phyloP scores from a whole-genome alignment of 2,329 filamentous ascomycete genomes.

The Alternaria hordeiaustralica region DNA sequence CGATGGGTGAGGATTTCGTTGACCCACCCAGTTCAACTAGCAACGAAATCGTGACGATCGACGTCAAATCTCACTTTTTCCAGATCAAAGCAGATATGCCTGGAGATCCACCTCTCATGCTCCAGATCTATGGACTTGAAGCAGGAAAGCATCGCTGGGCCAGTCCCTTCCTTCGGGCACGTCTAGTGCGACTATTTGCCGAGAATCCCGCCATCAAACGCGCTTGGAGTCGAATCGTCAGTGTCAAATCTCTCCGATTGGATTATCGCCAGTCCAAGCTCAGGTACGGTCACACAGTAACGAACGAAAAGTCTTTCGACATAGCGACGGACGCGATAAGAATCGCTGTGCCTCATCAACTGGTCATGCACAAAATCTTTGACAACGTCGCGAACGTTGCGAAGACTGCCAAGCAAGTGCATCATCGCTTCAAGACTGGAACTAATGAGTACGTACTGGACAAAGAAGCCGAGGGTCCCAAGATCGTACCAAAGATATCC shows the following conservation, averaged over 20 bases:
- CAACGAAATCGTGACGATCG: conserved; percentile 77
- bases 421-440: conserved; percentile 87
- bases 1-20: conserved; percentile 37
- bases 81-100: conserved; percentile 92
- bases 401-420: conserved; percentile 89
- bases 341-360: conserved; percentile 86
- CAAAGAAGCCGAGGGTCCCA: conserved; percentile 85
- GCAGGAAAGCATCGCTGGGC: conserved; percentile 87
- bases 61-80: conserved; percentile 80
- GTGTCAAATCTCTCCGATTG: conserved; percentile 78
- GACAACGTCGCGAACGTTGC: conserved; percentile 89
- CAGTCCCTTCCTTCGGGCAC: conserved; percentile 78
- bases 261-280: conserved; percentile 80
- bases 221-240: conserved; percentile 86
- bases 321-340: conserved; percentile 84
- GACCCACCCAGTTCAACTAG: conserved; percentile 35
- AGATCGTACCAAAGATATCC: conserved; percentile 84
- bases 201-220: conserved; percentile 82
- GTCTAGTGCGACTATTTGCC: conserved; percentile 83
- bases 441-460: conserved; percentile 87
- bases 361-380: conserved; percentile 87
- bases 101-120: conserved; percentile 85
- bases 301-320: conserved; percentile 84
- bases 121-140: conserved; percentile 85
- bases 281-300: conserved; percentile 66